phyloP scores from a whole-genome alignment of 345 rosid genomes.

The Populus nigra region DNA sequence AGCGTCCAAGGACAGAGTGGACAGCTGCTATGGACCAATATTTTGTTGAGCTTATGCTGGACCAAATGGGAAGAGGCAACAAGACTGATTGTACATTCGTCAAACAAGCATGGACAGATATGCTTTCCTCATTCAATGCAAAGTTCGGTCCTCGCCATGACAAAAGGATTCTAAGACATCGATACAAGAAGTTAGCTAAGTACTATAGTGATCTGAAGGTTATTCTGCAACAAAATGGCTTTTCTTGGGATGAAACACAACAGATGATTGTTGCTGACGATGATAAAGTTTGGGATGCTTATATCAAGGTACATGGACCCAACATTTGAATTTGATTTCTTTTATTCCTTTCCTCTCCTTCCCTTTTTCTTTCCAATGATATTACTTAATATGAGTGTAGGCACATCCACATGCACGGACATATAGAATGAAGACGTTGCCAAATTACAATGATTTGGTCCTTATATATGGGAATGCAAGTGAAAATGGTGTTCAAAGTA shows the following conservation, averaged over 20 bases:
- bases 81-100: slow-evolving; percentile 51
- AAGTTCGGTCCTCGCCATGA: slow-evolving; percentile 65
- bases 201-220: slow-evolving; percentile 53
- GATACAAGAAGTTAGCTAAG: slow-evolving; percentile 67
- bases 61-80: slow-evolving; percentile 71
- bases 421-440: slow-evolving; percentile 62
- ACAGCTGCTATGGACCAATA: slow-evolving; percentile 64
- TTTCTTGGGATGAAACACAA: slow-evolving; percentile 67
- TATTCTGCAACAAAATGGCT: slow-evolving; percentile 54
- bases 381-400: slow-evolving; percentile 31
- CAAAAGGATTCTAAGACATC: slow-evolving; percentile 75
- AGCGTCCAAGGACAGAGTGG: slow-evolving; percentile 74
- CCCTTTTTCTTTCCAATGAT: slow-evolving; percentile 13
- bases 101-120: slow-evolving; percentile 83
- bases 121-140: slow-evolving; percentile 67
- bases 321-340: slow-evolving; percentile 1
- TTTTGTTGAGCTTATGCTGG: slow-evolving; percentile 75
- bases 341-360: slow-evolving; percentile 1
- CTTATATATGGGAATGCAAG: slow-evolving; percentile 47
- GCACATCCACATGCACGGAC: slow-evolving; percentile 59
- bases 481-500: slow-evolving; percentile 28
- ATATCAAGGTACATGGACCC: slow-evolving; percentile 50
- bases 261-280: slow-evolving; percentile 57
- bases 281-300: slow-evolving; percentile 61
- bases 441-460: slow-evolving; percentile 63